Percentiles rank a stretch among this genome's conserved stretches.
Conservation (phyloP, 2,329 filamentous ascomycete species). For the Trichoderma citrinoviride region DNA sequence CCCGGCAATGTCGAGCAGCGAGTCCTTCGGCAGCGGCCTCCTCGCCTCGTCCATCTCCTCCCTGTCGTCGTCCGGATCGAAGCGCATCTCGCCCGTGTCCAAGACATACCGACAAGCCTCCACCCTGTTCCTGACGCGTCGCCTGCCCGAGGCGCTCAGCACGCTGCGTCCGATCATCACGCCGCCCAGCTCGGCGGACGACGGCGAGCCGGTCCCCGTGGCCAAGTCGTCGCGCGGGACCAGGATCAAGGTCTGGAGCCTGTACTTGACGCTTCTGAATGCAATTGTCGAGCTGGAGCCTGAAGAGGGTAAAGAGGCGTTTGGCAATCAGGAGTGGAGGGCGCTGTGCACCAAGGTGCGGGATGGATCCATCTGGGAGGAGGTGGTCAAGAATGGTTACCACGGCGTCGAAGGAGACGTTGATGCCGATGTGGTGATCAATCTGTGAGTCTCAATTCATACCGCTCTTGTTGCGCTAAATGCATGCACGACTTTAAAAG, state of each 20-base stretch:
- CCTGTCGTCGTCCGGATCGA: slow-evolving; percentile 58
- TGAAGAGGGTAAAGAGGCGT: slow-evolving; percentile 84
- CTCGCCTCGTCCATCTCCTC: slow-evolving; percentile 68
- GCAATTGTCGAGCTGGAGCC: slow-evolving; percentile 83
- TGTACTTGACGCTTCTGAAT: slow-evolving; percentile 92
- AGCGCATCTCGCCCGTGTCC: slow-evolving; percentile 72
- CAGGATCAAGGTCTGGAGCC: slow-evolving; percentile 92
- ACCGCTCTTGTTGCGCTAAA: not conserved
- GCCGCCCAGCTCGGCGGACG: slow-evolving; percentile 48
- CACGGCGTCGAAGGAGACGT: slow-evolving; percentile 85
- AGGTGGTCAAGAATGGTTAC: slow-evolving; percentile 84
- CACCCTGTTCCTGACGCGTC: slow-evolving; percentile 90
- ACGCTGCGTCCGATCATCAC: slow-evolving; percentile 81
- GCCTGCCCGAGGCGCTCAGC: slow-evolving; percentile 83
- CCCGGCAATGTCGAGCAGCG: slow-evolving; percentile 40
- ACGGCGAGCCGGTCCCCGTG: slow-evolving; percentile 66
- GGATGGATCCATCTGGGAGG: slow-evolving; percentile 91
- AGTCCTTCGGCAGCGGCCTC: slow-evolving; percentile 50
- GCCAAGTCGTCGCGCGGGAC: slow-evolving; percentile 77
- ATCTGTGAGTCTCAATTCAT: slow-evolving; percentile 57
- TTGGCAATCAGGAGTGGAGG: slow-evolving; percentile 84
- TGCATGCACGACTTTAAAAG: not conserved
- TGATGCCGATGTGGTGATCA: slow-evolving; percentile 91
- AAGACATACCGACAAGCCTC: slow-evolving; percentile 93
- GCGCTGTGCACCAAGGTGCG: slow-evolving; percentile 77